Percentiles rank a stretch among this genome's conserved stretches.
Evolutionary conservation across 768 basidiomycete species (phyloP).

Genomic region (Rhodotorula graminis): DNA sequence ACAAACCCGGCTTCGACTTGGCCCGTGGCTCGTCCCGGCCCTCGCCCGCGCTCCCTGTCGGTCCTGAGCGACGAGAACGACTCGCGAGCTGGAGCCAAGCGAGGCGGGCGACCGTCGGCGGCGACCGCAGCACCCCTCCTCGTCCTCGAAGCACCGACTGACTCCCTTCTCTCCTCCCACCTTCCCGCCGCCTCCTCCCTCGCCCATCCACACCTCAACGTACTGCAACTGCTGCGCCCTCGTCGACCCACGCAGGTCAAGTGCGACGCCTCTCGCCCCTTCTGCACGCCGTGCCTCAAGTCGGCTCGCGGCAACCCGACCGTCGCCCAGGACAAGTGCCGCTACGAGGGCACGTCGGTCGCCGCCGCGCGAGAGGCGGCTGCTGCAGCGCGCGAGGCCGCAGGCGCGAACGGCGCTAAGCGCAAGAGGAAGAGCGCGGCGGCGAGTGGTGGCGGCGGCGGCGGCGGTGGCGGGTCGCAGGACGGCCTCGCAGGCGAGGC

Average conservation of each 20-base stretch:
- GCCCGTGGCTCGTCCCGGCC: too few relatives aligned
- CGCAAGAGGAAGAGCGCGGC: neutral
- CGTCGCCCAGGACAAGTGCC: constrained; percentile 13
- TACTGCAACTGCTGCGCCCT: too few relatives aligned
- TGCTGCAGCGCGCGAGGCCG: neutral
- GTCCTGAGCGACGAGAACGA: too few relatives aligned
- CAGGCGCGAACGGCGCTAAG: neutral
- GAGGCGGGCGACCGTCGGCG: too few relatives aligned
- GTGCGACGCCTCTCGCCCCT: constrained; percentile 22
- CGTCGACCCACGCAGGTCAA: constrained; percentile 24
- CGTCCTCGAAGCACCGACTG: too few relatives aligned
- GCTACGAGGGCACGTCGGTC: constrained; percentile 34
- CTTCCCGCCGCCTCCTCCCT: too few relatives aligned
- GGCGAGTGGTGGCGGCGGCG: neutral
- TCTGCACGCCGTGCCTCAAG: constrained; percentile 34
- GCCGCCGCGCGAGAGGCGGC: constrained; percentile 24
- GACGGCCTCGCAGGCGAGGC: neutral
- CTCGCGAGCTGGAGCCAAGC: too few relatives aligned
- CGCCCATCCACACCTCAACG: too few relatives aligned
- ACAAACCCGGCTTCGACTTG: too few relatives aligned
- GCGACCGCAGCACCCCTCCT: too few relatives aligned
- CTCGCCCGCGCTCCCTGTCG: too few relatives aligned
- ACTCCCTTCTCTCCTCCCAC: too few relatives aligned
- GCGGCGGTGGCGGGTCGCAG: neutral
- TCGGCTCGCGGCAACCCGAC: constrained; percentile 16